These are phyloP conservation scores for Leptodontidium sp. DNA, from an alignment of 2,329 filamentous ascomycete genomes.

Conservation along the genomic window DNA sequence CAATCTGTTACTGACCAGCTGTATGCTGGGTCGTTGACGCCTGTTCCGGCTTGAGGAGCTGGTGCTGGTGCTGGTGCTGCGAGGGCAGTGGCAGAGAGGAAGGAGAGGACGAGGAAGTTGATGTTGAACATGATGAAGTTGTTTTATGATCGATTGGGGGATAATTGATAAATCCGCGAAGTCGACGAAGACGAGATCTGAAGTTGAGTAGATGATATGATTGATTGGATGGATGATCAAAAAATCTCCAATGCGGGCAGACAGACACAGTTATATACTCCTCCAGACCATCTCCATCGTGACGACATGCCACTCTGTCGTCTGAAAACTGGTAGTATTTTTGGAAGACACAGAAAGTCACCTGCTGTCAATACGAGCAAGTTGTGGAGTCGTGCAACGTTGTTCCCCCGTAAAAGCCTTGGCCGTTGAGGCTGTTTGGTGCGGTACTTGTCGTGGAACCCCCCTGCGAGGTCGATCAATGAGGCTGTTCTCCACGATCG, in stretches of 20 bases:
- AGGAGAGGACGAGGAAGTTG: constrained; percentile 19
- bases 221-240: not conserved
- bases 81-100: constrained; percentile 23
- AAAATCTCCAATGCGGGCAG: not conserved
- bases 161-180: no score
- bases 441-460: not conserved
- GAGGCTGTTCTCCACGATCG: constrained; percentile 12
- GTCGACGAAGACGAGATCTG: no score
- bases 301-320: not conserved
- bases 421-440: constrained; percentile 5
- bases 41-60: constrained; percentile 8
- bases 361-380: constrained; percentile 13
- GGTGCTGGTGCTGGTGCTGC: constrained; percentile 21
- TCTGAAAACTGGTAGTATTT: not conserved
- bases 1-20: constrained; percentile 27
- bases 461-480: not conserved
- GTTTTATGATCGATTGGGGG: not conserved
- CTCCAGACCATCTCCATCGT: not conserved
- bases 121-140: constrained; percentile 7
- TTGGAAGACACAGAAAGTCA: constrained; percentile 2
- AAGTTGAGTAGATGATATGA: constrained; percentile 6
- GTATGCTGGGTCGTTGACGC: constrained; percentile 22
- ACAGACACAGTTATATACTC: constrained; percentile 2
- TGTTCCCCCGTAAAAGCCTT: not conserved
- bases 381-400: constrained; percentile 17